Evolutionary conservation across 73 alveolate genomes (phyloP).

Genomic region (Durusdinium trenchii): DNA sequence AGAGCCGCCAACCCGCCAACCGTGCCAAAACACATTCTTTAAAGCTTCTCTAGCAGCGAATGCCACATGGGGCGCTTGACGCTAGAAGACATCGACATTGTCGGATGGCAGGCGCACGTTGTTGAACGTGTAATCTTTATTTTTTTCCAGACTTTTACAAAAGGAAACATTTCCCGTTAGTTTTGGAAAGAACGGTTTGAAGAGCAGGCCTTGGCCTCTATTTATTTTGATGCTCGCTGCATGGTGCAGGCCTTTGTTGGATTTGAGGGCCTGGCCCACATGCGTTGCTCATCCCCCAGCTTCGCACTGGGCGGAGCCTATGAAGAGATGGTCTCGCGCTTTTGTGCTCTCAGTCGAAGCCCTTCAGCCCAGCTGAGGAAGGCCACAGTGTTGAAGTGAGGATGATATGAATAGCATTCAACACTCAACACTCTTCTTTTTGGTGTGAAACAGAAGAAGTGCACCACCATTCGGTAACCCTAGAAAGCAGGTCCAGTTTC

Average conservation of each 20-base stretch:
- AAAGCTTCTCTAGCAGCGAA: not conserved
- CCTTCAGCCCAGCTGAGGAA: constrained; percentile 5
- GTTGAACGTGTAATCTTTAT: not conserved
- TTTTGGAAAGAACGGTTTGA: no score
- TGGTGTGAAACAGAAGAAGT: no score
- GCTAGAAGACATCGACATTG: constrained; percentile 11
- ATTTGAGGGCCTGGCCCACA: not conserved
- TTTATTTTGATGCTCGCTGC: no score
- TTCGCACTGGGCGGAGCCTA: not conserved
- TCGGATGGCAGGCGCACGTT: not conserved
- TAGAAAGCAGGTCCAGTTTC: no score
- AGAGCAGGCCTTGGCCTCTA: no score
- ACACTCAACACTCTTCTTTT: no score
- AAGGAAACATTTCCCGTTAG: no score
- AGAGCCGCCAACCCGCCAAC: not conserved
- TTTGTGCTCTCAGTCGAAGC: constrained; percentile 28
- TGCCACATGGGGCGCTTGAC: constrained; percentile 38
- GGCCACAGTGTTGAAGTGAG: not conserved
- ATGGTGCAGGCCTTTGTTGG: constrained; percentile 36
- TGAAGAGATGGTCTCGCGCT: constrained; percentile 20
- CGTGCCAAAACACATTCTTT: not conserved
- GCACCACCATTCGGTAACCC: no score
- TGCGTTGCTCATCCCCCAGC: not conserved
- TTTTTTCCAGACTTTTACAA: no score
- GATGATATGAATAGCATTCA: not conserved